phyloP scores from a whole-genome alignment of 768 basidiomycete genomes.

The Lactifluus piperatus region DNA sequence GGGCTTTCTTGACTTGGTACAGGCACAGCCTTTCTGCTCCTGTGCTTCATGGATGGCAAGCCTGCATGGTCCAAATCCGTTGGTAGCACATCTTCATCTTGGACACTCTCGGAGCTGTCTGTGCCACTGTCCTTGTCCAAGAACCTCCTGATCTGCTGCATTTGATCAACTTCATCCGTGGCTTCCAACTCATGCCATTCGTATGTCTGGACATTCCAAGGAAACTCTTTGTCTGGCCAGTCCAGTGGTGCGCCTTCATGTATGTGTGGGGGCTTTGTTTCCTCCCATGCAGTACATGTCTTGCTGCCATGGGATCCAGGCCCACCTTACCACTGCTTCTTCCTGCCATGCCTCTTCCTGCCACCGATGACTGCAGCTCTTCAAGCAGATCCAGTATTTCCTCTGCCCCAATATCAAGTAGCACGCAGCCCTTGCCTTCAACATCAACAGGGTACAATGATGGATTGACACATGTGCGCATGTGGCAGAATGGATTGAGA shows the following conservation, averaged over 20 bases:
- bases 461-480: conserved; percentile 21
- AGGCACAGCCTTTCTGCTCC: conserved; percentile 56
- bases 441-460: conserved; percentile 55
- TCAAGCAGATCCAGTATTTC: conserved; percentile 27
- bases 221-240: conserved; percentile 75
- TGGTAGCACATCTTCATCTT: conserved; percentile 29
- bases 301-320: conserved; percentile 18
- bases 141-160: conserved; percentile 62
- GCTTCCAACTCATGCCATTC: conserved; percentile 44
- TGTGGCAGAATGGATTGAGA: conserved; percentile 54
- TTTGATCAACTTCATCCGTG: conserved; percentile 48
- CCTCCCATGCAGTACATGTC: neutral
- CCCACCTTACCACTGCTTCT: conserved; percentile 40
- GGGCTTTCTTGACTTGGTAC: conserved; percentile 33
- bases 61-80: conserved; percentile 25
- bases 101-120: conserved; percentile 31
- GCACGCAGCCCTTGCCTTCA: conserved; percentile 60
- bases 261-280: neutral
- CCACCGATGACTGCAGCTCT: conserved; percentile 17
- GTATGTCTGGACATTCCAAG: conserved; percentile 60
- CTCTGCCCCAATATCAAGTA: conserved; percentile 49
- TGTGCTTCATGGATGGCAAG: conserved; percentile 29
- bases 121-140: conserved; percentile 64
- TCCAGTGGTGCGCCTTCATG: conserved; percentile 37
- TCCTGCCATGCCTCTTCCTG: conserved; percentile 33